Percentiles rank a stretch among this genome's conserved stretches.
Conservation (phyloP, 2,329 filamentous ascomycete genomes). For the Diaporthe sp. region DNA sequence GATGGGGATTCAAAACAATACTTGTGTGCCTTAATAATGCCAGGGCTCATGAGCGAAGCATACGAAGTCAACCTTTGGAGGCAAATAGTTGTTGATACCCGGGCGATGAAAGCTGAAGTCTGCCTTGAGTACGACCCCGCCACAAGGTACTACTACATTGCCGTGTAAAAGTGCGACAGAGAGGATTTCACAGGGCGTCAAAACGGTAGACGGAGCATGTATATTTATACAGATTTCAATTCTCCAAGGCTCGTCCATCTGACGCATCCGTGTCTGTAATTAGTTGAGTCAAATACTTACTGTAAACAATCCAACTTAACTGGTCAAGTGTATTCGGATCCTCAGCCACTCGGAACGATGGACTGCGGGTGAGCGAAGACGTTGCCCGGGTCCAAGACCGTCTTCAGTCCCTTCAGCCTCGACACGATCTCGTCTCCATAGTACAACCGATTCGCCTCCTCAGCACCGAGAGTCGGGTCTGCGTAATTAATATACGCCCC, state of each 20-base stretch:
- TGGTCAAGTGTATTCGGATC: neutral
- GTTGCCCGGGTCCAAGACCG: neutral
- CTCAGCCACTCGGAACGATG: neutral
- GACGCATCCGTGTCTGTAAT: too few species aligned
- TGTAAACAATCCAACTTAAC: too few species aligned
- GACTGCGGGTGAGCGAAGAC: constrained; percentile 15
- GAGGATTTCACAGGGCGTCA: too few species aligned
- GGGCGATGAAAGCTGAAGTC: neutral
- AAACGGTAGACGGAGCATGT: too few species aligned
- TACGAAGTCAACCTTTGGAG: neutral
- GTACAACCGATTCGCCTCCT: constrained; percentile 6
- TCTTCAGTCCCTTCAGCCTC: neutral
- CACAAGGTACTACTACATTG: neutral
- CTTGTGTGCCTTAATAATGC: neutral
- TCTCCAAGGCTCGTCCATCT: too few species aligned
- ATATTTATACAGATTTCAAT: too few species aligned
- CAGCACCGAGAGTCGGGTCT: neutral
- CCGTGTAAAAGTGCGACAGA: neutral
- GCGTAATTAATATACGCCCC: constrained; percentile 20
- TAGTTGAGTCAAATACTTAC: too few species aligned
- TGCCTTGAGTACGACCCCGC: neutral
- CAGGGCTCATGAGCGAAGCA: neutral
- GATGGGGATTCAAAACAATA: neutral
- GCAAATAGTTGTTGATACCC: neutral
- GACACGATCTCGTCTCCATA: neutral